Evolutionary conservation across 345 rosid genomes (phyloP), one percentile per base, ranked within the genome.

Genomic region (Linum usitatissimum): DNA sequence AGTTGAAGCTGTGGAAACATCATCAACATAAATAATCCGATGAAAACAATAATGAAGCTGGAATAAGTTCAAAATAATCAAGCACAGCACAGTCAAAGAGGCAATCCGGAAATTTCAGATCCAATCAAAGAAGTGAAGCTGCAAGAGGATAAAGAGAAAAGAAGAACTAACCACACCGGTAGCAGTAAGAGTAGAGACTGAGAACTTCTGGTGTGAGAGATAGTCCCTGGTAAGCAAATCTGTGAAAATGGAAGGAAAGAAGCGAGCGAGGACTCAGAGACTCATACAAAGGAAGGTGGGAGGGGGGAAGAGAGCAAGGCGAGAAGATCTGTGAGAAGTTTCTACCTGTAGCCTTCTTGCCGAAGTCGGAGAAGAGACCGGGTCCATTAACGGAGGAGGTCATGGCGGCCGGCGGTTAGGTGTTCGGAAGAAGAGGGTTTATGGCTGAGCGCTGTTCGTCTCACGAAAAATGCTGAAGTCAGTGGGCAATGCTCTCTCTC

Each of bases 141-240:
- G 55, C 3, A 40, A 49, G 57, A 5, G 19, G 23, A 30, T 30
- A 6, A 53, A 51, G 20, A 7, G 55, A 49, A 21, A 21, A 8
- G 1, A 55, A 17, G 31, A 9, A 51, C 57, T 36, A 68, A 82
- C 84, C 82, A 78, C 67, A 20, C 84, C 87, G 61, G 74, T 56
- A 48, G 15, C 61, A 53, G 63, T 68, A 15, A 30, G 58, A 62
- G 77, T 73, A 18, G 77, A 71, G 53, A 82, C 6, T 21, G 76
- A 20, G 18, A 82, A 64, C 59, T 74, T 80, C 79, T 76, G 82
- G 61, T 82, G 81, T 38, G 74, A 23, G 51, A 60, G 59, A 69
- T 78, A 82, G 71, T 78, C 84, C 75, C 67, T 82, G 62, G 59
- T 53, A 14, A 82, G 76, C 53, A 80, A 58, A 71, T 82, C 87